phyloP scores from a whole-genome alignment of 2,329 filamentous ascomycete genomes.

The Metarhizium guizhouense region DNA sequence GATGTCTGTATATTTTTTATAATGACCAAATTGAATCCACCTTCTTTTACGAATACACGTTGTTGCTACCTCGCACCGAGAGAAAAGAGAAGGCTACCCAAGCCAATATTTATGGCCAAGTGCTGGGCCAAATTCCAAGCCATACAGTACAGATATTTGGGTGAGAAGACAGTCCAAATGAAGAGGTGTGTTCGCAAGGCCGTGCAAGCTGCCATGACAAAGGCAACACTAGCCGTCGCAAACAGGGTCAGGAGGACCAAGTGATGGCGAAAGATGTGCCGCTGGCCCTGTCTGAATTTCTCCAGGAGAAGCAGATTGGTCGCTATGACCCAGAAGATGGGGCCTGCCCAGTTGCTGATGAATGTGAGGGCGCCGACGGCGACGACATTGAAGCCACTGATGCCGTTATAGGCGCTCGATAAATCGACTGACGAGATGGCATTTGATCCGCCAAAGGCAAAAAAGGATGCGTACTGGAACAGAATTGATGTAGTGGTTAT shows the following conservation, averaged over 20 bases:
- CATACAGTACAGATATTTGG: slow-evolving; percentile 88
- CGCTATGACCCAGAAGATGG: slow-evolving; percentile 76
- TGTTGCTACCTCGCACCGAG: slow-evolving; percentile 25
- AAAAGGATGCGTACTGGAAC: slow-evolving; percentile 76
- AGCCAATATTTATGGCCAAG: slow-evolving; percentile 57
- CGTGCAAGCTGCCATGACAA: slow-evolving; percentile 85
- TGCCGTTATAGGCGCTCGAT: slow-evolving; percentile 89
- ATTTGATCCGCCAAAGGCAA: slow-evolving; percentile 84
- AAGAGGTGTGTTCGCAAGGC: slow-evolving; percentile 81
- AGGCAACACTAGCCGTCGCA: slow-evolving; percentile 51
- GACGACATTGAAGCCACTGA: slow-evolving; percentile 70
- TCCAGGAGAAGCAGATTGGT: slow-evolving; percentile 50
- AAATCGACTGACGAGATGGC: slow-evolving; percentile 93
- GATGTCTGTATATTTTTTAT: not conserved
- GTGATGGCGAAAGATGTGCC: slow-evolving; percentile 38
- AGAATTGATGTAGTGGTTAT: slow-evolving; percentile 64
- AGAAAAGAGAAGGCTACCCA: slow-evolving; percentile 51
- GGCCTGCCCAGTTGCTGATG: slow-evolving; percentile 81
- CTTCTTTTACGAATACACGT: not conserved
- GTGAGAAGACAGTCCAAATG: slow-evolving; percentile 97
- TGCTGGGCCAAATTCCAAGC: slow-evolving; percentile 84
- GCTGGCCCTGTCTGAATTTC: slow-evolving; percentile 16
- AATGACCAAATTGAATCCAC: not conserved
- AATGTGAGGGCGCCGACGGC: slow-evolving; percentile 80
- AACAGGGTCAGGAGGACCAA: slow-evolving; percentile 62